These are phyloP conservation scores for Tylopilus cervinicoccineus DNA, from an alignment of 768 basidiomycete genomes.

Conservation along the genomic window DNA sequence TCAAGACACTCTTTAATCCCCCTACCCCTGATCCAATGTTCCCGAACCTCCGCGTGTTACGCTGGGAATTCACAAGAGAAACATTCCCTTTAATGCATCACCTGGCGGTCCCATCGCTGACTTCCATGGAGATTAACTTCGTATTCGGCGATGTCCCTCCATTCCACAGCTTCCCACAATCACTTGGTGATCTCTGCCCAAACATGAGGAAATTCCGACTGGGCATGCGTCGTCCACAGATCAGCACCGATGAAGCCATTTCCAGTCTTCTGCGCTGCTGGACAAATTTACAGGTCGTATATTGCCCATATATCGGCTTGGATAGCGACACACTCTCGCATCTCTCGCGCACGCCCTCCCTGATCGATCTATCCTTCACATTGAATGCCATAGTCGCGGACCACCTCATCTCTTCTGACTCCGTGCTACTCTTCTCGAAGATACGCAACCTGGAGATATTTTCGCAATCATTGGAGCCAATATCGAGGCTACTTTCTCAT, in stretches of 20 bases:
- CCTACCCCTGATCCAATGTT: conserved; percentile 2
- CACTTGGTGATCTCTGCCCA: conserved; percentile 2
- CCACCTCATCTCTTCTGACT: background rate
- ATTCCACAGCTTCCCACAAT: background rate
- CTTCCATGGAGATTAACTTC: conserved; percentile 3
- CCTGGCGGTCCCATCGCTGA: conserved; percentile 1
- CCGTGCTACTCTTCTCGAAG: background rate
- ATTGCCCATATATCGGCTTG: background rate
- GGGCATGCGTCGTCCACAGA: conserved; percentile 4
- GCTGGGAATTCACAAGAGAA: conserved; percentile 8
- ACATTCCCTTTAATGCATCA: conserved; percentile 7
- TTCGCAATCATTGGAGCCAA: conserved; percentile 1
- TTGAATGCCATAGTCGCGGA: background rate
- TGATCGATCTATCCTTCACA: background rate
- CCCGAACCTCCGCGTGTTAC: conserved; percentile 1
- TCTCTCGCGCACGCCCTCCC: background rate
- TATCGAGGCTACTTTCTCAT: background rate
- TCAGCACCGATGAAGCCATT: conserved; percentile 1
- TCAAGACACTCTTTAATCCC: conserved; percentile 4
- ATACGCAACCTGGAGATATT: conserved; percentile 1
- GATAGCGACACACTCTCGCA: background rate
- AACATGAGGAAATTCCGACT: background rate
- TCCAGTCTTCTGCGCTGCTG: background rate
- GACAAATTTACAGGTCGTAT: background rate
- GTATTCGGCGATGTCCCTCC: conserved; percentile 2